These are phyloP conservation scores for Phytophthora brassicae DNA, from an alignment of 352 stramenopile genomes.

Conservation along the genomic window DNA sequence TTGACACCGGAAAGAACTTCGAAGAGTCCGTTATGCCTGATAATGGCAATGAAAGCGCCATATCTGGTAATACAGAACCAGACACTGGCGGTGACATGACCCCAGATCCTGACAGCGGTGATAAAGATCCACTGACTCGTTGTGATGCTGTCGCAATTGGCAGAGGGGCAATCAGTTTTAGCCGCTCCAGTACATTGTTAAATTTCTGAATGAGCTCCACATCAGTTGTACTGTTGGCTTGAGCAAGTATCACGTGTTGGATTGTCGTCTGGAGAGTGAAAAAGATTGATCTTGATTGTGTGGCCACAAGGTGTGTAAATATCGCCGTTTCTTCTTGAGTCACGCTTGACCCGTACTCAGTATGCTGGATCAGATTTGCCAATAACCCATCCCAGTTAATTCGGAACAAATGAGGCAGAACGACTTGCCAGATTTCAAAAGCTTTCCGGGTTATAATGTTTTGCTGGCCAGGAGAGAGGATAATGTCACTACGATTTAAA, in stretches of 20 bases:
- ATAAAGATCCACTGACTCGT: slow-evolving; percentile 10
- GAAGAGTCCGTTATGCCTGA: slow-evolving; percentile 28
- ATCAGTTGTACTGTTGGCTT: slow-evolving; percentile 33
- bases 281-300: slow-evolving; percentile 32
- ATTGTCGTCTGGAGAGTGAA: slow-evolving; percentile 49
- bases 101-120: slow-evolving; percentile 16
- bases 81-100: slow-evolving; percentile 16
- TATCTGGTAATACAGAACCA: slow-evolving; percentile 22
- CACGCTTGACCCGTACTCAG: slow-evolving; percentile 47
- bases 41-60: slow-evolving; percentile 16
- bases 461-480: slow-evolving; percentile 43
- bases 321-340: slow-evolving; percentile 59
- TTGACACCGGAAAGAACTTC: slow-evolving; percentile 31
- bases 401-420: slow-evolving; percentile 50
- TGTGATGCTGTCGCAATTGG: slow-evolving; percentile 14
- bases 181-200: slow-evolving; percentile 26
- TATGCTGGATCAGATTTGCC: slow-evolving; percentile 48
- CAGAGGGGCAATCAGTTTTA: slow-evolving; percentile 34
- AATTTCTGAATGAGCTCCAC: slow-evolving; percentile 28
- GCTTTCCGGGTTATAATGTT: slow-evolving; percentile 45
- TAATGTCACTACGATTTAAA: slow-evolving; percentile 20
- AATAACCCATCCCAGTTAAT: slow-evolving; percentile 66
- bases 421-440: slow-evolving; percentile 66
- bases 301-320: slow-evolving; percentile 58
- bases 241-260: slow-evolving; percentile 31